A percentile compares a stretch with the other conserved stretches of the same genome.
phyloP scores from a whole-genome alignment of 352 stramenopile species.

The Lagenidium sp. region DNA sequence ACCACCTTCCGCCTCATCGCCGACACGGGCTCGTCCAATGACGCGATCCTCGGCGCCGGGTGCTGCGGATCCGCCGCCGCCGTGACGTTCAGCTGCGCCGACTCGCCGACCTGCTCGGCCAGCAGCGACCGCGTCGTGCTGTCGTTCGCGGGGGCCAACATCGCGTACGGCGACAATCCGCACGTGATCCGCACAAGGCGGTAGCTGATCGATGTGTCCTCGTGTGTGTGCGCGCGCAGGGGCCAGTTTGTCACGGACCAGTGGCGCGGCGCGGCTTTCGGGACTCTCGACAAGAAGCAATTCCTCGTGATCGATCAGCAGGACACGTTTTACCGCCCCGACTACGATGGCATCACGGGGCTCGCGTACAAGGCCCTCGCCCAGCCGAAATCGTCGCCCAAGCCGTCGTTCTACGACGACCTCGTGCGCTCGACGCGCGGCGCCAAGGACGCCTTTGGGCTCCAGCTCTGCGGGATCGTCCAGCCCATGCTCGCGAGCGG shows the following conservation, averaged over 20 bases:
- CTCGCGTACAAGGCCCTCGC: constrained; percentile 53
- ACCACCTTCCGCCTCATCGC: constrained; percentile 71
- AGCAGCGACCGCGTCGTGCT: constrained; percentile 21
- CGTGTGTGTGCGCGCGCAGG: constrained; percentile 10
- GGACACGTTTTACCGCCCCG: constrained; percentile 60
- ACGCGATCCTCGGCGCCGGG: constrained; percentile 45
- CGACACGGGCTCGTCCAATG: constrained; percentile 81
- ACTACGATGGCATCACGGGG: constrained; percentile 74
- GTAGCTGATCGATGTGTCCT: neutral
- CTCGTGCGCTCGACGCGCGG: constrained; percentile 27
- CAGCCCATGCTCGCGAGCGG: constrained; percentile 40
- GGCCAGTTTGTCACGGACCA: constrained; percentile 64
- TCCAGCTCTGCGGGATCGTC: constrained; percentile 74
- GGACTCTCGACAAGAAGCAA: constrained; percentile 45
- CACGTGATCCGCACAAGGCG: no score
- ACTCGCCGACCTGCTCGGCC: constrained; percentile 48
- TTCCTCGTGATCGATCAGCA: constrained; percentile 74
- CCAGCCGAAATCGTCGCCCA: constrained; percentile 24
- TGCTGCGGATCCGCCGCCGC: constrained; percentile 43
- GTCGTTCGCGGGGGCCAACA: constrained; percentile 51
- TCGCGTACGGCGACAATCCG: constrained; percentile 56
- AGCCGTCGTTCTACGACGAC: constrained; percentile 47
- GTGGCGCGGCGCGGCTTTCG: constrained; percentile 49
- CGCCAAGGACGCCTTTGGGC: constrained; percentile 51
- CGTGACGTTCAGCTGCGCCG: constrained; percentile 53